Base-by-base conservation (phyloP, 1,284 basidiomycete genomes). In the Moniliophthora roreri region DNA sequence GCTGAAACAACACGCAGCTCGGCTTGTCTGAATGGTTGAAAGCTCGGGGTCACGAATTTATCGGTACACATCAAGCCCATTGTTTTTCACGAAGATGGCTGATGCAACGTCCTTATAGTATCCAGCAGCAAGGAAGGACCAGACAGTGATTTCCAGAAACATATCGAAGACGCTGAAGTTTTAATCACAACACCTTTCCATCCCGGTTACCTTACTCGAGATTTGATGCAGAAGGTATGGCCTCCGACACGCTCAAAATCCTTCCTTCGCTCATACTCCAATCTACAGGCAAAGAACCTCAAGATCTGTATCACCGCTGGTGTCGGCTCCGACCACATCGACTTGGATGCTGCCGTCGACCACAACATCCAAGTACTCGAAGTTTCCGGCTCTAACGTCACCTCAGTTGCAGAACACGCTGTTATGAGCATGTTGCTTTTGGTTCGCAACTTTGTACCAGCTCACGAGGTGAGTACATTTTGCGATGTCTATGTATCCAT, bases 151-250 rank as follows among this genome's bases (percentile, higher is more conserved):
- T 95, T 97, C 78, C 86, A 92, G 66, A 92, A 93, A 71, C 80
- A 97, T 68, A 80, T 96, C 58, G 80, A 81, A 53, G 92, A 95
- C 67, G 82, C 84, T 44, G 87, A 89, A 67, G 78, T 90, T 54
- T 69, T 89, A 63, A 91, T 95, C 71, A 95, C 93, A 15, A 96
- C 94, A 0, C 94, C 95, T 13, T 97, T 93, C 85, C 89, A 93
- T 69, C 91, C 91, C 41, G 93, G 86, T 58, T 95, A 96, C 73
- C 28, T 32, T 11, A 32, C 28, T 11, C 28, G 28, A 32, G 28
- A 32, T 6, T 6, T 32, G 28, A 32, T 96, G 62, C 78, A 79
- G 41, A 84, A 84, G 74, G 81, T 77, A 61, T 36, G 60, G 6
- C 6, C 11, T 32, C 28, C 24, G 13, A 1, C 13, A 15, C 28